Evolutionary conservation across 225 moss, liverwort and hornwort species (phyloP).

Genomic region (Marchantia paleacea): DNA sequence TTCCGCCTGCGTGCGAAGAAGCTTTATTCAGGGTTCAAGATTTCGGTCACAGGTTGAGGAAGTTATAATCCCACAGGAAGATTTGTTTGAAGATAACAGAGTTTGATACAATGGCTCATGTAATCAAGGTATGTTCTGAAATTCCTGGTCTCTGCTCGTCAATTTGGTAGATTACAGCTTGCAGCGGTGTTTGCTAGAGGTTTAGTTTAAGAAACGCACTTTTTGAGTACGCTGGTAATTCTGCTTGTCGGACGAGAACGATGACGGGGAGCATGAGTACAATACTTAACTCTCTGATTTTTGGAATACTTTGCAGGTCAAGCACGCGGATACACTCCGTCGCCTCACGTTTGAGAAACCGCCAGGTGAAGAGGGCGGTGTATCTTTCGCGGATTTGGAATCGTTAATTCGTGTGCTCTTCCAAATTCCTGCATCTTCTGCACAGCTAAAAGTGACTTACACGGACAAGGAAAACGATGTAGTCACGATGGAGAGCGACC

Average conservation of each 20-base stretch:
- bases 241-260: not conserved
- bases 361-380: slow-evolving; percentile 22
- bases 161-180: not conserved
- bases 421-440: slow-evolving; percentile 46
- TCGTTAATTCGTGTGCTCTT: slow-evolving; percentile 57
- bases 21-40: not conserved
- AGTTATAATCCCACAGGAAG: not conserved
- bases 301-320: slow-evolving; percentile 43
- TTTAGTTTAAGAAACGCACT: not conserved
- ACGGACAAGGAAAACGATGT: slow-evolving; percentile 73
- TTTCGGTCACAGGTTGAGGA: not conserved
- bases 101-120: not conserved
- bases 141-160: not conserved
- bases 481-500: slow-evolving; percentile 64
- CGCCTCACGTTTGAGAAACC: slow-evolving; percentile 48
- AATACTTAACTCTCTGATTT: not conserved
- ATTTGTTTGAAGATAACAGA: not conserved
- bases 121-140: slow-evolving; percentile 17
- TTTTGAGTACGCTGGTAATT: not conserved
- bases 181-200: not conserved
- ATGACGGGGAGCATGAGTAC: not conserved
- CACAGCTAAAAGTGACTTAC: slow-evolving; percentile 56
- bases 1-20: not conserved
- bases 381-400: slow-evolving; percentile 60
- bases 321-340: slow-evolving; percentile 62